Base-by-base conservation (phyloP, 192 early-diverging fungal species). In the Podochytrium sp. region DNA sequence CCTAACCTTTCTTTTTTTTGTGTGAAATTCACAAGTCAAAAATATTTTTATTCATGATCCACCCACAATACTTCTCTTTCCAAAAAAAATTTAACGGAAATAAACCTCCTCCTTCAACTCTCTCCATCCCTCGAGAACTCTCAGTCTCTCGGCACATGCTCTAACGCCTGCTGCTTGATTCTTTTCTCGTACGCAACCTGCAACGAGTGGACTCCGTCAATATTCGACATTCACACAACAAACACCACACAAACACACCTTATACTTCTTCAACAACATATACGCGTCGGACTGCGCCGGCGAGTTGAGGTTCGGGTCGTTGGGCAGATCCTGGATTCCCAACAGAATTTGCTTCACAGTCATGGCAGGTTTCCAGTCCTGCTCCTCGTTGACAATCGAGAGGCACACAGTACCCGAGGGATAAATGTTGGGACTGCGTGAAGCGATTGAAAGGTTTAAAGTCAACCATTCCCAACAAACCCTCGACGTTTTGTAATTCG, bases 341-440 rank as follows among this genome's bases (percentile, higher is more conserved):
- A 96, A 81, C 47, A 98, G 77, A 71, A 98, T 96, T 88, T 98
- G 96, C 64, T 99, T 99, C 58, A 99, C 83, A 3, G 94, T 97
- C 66, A 99, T 96, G 29, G 92, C 90, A 10, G 79, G 80, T 65
- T 82, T 81, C 80, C 80, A 85, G 63, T 81, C 96, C 67, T 98
- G 90, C 20, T 97, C 94, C 52, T 94, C 95, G 71, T 97, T 95
- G 58, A 99, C 77, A 73, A 99, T 99, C 0, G 94, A 96, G 51
- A 99, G 82, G 66, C 97, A 99, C 20, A 99, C 95, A 2, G 95
- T 96, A 64, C 97, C 97, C 1, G 94, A 95, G 25, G 95, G 95
- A 72, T 96, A 99, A 29, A 99, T 90, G 71, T 99, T 99, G 2
- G 96, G 96, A 76, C 61, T 47, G 20, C 7, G 7, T 47, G 43